Evolutionary conservation across 345 rosid genomes (phyloP).

Genomic region (Arabis hirsuta): DNA sequence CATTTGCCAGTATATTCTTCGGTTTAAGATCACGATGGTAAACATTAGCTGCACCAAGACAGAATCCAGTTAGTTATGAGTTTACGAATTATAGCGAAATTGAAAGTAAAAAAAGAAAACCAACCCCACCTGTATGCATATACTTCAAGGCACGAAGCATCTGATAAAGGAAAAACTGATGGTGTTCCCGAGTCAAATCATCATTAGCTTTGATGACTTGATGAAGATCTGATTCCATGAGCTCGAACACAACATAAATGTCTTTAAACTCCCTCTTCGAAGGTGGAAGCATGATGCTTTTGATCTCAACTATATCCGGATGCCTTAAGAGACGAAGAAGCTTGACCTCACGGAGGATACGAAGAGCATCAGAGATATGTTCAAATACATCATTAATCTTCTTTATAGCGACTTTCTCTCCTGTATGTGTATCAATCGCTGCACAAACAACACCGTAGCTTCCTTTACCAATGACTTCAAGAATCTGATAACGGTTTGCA

Average conservation of each 20-base stretch:
- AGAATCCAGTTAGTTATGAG: constrained; percentile 35
- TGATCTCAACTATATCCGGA: constrained; percentile 95
- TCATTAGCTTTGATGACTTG: constrained; percentile 98
- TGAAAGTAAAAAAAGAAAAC: not conserved
- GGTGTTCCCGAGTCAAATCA: constrained; percentile 96
- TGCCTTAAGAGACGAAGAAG: constrained; percentile 86
- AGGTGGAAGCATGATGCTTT: constrained; percentile 92
- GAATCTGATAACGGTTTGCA: constrained; percentile 83
- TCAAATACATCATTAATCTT: constrained; percentile 90
- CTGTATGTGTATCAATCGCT: constrained; percentile 90
- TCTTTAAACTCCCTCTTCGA: constrained; percentile 94
- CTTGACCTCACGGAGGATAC: constrained; percentile 93
- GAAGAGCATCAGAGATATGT: constrained; percentile 85
- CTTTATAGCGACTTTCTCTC: constrained; percentile 93
- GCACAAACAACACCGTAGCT: constrained; percentile 99
- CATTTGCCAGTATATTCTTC: constrained; percentile 94
- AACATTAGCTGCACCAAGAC: constrained; percentile 71
- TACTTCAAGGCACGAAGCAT: constrained; percentile 96
- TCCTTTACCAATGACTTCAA: constrained; percentile 94
- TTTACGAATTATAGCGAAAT: not conserved
- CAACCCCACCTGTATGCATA: constrained; percentile 87
- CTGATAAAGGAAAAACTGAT: constrained; percentile 96
- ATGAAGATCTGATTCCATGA: constrained; percentile 99
- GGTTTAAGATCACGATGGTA: constrained; percentile 99
- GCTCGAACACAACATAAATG: constrained; percentile 95